Evolutionary conservation across 2,329 filamentous ascomycete genomes (phyloP).

Genomic region (Fusarium subtropicale): DNA sequence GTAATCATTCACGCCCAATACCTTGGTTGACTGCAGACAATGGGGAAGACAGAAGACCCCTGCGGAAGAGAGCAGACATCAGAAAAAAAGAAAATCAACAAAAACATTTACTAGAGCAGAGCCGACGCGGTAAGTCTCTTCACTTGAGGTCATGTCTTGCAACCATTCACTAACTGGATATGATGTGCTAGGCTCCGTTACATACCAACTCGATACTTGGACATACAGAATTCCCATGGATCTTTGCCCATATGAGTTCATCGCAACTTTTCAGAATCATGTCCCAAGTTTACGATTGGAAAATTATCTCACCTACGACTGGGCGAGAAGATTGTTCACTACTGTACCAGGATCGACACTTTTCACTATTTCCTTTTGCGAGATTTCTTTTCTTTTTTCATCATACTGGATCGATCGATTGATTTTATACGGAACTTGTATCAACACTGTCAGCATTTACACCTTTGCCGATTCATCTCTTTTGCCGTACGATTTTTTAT

Average conservation of each 20-base stretch:
- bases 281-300: conserved; percentile 25
- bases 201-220: conserved; percentile 6
- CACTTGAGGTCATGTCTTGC: neutral
- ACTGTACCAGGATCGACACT: neutral
- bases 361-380: conserved; percentile 16
- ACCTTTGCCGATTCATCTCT: neutral
- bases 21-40: neutral
- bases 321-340: conserved; percentile 26
- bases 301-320: conserved; percentile 12
- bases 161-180: conserved; percentile 7
- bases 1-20: neutral
- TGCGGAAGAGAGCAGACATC: neutral
- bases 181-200: conserved; percentile 4
- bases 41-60: neutral
- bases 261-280: conserved; percentile 8
- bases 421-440: neutral
- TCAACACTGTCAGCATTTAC: neutral
- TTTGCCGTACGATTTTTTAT: conserved; percentile 4
- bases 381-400: conserved; percentile 13
- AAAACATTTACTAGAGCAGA: neutral
- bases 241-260: conserved; percentile 10
- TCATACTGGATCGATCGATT: neutral
- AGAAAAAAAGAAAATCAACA: neutral
- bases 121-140: conserved; percentile 10
- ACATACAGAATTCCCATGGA: neutral